A percentile compares a stretch with the other conserved stretches of the same genome.
These are phyloP conservation scores for Fraxinus angustifolia DNA, from an alignment of 305 asterid species.

Conservation along the genomic window DNA sequence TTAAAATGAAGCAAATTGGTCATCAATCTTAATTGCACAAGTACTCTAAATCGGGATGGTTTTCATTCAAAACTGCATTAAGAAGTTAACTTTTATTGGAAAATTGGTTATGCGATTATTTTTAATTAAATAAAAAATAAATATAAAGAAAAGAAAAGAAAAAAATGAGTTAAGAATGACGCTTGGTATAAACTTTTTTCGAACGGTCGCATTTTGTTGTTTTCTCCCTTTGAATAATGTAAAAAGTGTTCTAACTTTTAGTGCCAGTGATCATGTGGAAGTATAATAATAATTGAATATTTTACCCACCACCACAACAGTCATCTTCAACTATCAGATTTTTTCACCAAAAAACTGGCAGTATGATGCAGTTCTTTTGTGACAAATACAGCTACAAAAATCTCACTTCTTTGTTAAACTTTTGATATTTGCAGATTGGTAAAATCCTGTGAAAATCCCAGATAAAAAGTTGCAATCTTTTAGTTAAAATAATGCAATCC, in stretches of 20 bases:
- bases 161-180: too few relatives aligned
- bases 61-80: background rate
- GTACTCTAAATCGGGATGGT: background rate
- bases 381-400: too few relatives aligned
- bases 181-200: too few relatives aligned
- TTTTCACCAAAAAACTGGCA: background rate
- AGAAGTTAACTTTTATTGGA: background rate
- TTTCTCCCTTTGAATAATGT: background rate
- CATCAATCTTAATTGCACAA: background rate
- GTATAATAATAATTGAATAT: background rate
- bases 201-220: background rate
- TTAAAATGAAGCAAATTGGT: too few relatives aligned
- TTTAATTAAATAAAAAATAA: too few relatives aligned
- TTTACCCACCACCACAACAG: background rate
- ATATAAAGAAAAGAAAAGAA: too few relatives aligned
- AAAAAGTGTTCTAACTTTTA: background rate
- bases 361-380: background rate
- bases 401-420: background rate
- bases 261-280: background rate
- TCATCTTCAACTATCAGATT: background rate
- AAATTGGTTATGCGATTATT: background rate
- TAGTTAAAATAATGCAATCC: background rate
- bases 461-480: background rate
- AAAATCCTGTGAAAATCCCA: background rate
- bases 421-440: background rate